Evolutionary conservation across 305 asterid species (phyloP).

Genomic region (Galium porrigens): DNA sequence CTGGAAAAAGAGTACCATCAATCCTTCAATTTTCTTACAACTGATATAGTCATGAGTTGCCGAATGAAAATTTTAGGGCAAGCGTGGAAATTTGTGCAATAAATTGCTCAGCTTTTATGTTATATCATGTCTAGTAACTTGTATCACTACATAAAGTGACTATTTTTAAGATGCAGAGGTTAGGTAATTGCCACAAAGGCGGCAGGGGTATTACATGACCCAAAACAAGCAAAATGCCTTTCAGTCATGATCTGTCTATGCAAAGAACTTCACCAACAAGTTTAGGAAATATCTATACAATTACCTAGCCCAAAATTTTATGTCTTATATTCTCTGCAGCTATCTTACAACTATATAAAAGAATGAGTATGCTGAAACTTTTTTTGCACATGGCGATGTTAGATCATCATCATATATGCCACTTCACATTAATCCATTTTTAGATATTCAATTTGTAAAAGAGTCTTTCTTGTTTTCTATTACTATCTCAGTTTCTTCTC

Average conservation of each 20-base stretch:
- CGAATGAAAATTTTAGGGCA: not conserved
- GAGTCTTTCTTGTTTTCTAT: not conserved
- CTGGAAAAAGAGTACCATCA: not conserved
- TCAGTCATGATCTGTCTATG: not conserved
- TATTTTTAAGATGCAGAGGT: not conserved
- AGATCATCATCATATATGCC: not conserved
- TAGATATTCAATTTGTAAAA: not conserved
- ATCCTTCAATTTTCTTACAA: not conserved
- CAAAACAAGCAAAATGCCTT: not conserved
- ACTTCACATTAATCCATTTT: not conserved
- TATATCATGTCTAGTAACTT: not conserved
- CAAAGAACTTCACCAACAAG: not conserved
- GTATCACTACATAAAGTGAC: not conserved
- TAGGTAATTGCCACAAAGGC: not conserved
- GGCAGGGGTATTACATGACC: not conserved
- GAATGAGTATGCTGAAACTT: not conserved
- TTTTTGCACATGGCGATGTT: too few species aligned
- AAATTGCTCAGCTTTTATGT: not conserved
- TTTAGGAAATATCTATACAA: not conserved
- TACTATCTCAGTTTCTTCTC: not conserved
- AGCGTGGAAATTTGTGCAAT: not conserved
- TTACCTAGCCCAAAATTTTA: not conserved
- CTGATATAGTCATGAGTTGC: not conserved
- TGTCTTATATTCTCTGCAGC: not conserved
- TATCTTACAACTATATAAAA: not conserved